Percentiles rank a stretch among this genome's conserved stretches.
phyloP scores from a whole-genome alignment of 768 basidiomycete species.

The Pleurotus platypus region DNA sequence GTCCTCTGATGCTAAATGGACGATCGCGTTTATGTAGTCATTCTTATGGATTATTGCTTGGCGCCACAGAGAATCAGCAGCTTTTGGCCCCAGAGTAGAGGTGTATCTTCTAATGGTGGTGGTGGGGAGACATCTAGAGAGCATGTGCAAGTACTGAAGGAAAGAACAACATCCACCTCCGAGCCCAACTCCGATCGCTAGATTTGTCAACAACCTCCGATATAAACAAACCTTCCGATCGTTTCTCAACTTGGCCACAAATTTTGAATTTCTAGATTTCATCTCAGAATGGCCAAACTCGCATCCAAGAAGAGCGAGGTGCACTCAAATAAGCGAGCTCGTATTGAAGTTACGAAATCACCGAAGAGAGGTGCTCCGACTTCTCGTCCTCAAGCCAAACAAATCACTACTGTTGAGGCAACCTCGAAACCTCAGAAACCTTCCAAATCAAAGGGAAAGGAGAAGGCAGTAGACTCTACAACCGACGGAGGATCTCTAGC shows the following conservation, averaged over 20 bases:
- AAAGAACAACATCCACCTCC: background rate
- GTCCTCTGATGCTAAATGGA: slow-evolving; percentile 35
- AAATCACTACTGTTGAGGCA: background rate
- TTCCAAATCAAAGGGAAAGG: slow-evolving; percentile 19
- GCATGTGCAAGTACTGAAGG: background rate
- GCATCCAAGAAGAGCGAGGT: background rate
- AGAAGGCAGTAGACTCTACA: slow-evolving; percentile 13
- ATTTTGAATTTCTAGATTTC: no score
- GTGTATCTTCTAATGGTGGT: background rate
- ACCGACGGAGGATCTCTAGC: background rate
- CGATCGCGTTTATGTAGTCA: slow-evolving; percentile 52
- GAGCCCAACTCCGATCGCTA: slow-evolving; percentile 6
- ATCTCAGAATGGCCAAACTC: slow-evolving; percentile 1
- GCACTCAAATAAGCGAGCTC: slow-evolving; percentile 7
- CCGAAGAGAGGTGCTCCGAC: slow-evolving; percentile 18
- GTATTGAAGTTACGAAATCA: slow-evolving; percentile 10
- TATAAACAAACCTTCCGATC: no score
- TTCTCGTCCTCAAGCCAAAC: slow-evolving; percentile 18
- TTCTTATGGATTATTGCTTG: slow-evolving; percentile 33
- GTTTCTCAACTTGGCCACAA: no score
- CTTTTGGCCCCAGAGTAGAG: background rate
- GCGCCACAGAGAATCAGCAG: slow-evolving; percentile 20
- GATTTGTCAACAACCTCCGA: background rate
- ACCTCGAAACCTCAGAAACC: slow-evolving; percentile 14
- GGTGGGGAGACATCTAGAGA: background rate